Percentiles rank a stretch among this genome's conserved stretches.
Evolutionary conservation across 2,329 filamentous ascomycete species (phyloP).

Genomic region (Diaporthe eres): DNA sequence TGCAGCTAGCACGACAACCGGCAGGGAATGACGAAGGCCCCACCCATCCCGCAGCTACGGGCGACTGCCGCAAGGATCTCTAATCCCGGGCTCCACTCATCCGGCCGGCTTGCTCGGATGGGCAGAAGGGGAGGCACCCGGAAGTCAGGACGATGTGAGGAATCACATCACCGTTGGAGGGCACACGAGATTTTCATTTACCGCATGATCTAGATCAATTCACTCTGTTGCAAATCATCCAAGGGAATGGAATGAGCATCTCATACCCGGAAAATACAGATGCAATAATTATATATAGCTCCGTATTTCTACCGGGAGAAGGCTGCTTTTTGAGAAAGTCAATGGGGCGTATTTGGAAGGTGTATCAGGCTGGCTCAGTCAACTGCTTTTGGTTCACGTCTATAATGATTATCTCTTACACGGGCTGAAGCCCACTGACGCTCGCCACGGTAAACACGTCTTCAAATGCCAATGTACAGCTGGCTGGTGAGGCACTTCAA

Average conservation of each 20-base stretch:
- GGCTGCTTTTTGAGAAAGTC: not conserved
- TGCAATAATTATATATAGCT: not conserved
- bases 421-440: constrained; percentile 17
- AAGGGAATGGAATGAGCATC: not conserved
- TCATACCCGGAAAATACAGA: not conserved
- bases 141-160: not conserved
- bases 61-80: not conserved
- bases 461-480: constrained; percentile 33
- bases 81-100: not conserved
- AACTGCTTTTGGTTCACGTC: constrained; percentile 36
- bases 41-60: not conserved
- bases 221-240: not conserved
- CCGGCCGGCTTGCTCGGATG: not conserved
- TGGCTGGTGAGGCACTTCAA: constrained; percentile 10
- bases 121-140: too few relatives aligned
- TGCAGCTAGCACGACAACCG: constrained; percentile 41
- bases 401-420: constrained; percentile 40
- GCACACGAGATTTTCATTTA: not conserved
- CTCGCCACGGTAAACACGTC: constrained; percentile 21
- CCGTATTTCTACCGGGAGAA: too few relatives aligned
- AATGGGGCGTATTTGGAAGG: not conserved
- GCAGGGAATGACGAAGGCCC: constrained; percentile 41
- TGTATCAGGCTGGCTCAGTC: constrained; percentile 1
- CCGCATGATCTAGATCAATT: not conserved
- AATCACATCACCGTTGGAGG: too few relatives aligned